Conservation (phyloP, 1,139 yeast species). For the Geotrichum candidum region DNA sequence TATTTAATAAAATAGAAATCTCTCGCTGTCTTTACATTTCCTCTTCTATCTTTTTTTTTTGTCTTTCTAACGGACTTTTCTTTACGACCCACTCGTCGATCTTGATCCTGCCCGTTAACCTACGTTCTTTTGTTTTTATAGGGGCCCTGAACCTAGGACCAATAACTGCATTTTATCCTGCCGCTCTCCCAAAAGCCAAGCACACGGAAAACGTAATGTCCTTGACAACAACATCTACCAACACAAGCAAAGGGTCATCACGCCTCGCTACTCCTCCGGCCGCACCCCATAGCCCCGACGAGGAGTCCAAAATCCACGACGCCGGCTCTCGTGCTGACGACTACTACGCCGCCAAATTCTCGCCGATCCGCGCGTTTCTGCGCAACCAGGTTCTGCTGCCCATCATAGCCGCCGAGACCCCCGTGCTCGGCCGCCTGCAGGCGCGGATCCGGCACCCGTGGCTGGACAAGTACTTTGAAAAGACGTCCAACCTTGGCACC, state of each 20-base stretch:
- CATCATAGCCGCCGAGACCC: not conserved
- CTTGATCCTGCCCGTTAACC: no score
- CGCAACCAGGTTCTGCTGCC: not conserved
- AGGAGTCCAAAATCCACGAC: not conserved
- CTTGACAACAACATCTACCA: not conserved
- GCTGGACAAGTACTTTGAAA: slow-evolving; percentile 72
- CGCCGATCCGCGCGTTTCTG: not conserved
- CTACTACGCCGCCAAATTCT: not conserved
- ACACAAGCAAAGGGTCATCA: not conserved
- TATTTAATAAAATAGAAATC: not conserved
- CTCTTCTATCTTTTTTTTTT: not conserved
- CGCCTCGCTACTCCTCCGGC: not conserved
- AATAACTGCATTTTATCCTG: not conserved
- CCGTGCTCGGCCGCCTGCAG: not conserved
- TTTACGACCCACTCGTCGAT: no score
- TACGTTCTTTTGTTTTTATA: no score
- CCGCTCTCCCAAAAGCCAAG: no score
- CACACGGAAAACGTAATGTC: not conserved
- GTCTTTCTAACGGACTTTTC: no score
- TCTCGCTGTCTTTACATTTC: not conserved
- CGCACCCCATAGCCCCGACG: not conserved
- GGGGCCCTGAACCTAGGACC: not conserved
- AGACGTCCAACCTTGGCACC: slow-evolving; percentile 84
- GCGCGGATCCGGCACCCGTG: slow-evolving; percentile 29
- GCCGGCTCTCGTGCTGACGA: not conserved